Conservation (phyloP, 2,329 filamentous ascomycete genomes). For the Cladosporium halotolerans region DNA sequence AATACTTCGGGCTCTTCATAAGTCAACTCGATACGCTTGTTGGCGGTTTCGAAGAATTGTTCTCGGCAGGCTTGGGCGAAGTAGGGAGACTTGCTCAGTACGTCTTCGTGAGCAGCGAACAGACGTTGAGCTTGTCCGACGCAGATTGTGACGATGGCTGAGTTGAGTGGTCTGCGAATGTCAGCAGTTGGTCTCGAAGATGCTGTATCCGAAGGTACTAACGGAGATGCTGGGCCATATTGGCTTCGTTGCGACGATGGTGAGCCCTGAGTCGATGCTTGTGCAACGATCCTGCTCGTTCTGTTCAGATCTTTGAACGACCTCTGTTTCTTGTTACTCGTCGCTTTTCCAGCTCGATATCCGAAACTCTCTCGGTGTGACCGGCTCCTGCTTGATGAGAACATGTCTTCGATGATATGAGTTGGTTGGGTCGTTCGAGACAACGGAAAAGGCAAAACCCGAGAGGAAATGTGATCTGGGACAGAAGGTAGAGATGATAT, state of each 20-base stretch:
- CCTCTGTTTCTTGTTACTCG: conserved; percentile 28
- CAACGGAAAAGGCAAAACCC: no score
- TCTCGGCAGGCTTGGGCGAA: conserved; percentile 61
- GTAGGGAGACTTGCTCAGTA: conserved; percentile 72
- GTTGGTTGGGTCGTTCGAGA: no score
- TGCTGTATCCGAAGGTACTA: conserved; percentile 12
- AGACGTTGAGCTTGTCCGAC: conserved; percentile 66
- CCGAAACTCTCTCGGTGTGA: conserved; percentile 31
- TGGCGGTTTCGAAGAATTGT: conserved; percentile 55
- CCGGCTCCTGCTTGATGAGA: conserved; percentile 24
- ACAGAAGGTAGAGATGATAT: no score
- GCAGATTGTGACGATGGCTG: conserved; percentile 78
- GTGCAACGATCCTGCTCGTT: conserved; percentile 22
- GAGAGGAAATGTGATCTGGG: no score
- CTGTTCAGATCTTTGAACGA: conserved; percentile 29
- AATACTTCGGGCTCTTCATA: conserved; percentile 88
- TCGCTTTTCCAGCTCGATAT: conserved; percentile 27
- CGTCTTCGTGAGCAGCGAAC: conserved; percentile 85
- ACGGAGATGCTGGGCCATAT: conserved; percentile 29
- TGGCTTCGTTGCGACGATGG: conserved; percentile 23
- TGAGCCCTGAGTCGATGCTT: conserved; percentile 16
- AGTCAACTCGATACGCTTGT: conserved; percentile 69
- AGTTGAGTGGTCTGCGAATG: conserved; percentile 38
- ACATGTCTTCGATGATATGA: conserved; percentile 17
- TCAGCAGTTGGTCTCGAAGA: neutral